Conservation (phyloP, 768 basidiomycete species). For the Panellus pusillus region DNA sequence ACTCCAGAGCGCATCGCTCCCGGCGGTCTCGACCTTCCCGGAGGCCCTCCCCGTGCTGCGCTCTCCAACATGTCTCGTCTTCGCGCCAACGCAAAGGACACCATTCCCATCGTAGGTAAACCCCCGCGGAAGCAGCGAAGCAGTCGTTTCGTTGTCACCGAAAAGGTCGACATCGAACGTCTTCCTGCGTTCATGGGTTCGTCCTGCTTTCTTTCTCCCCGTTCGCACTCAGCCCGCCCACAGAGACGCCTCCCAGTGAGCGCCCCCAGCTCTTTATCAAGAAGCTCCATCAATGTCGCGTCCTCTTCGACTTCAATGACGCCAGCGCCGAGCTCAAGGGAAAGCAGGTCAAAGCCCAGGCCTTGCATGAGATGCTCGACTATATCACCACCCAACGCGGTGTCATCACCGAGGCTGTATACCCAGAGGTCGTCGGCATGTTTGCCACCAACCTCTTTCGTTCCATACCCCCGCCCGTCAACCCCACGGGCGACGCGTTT, state of each 20-base stretch:
- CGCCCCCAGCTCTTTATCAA: constrained; percentile 89
- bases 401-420: constrained; percentile 95
- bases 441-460: constrained; percentile 98
- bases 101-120: constrained; percentile 94
- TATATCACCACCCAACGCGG: constrained; percentile 97
- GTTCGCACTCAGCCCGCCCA: constrained; percentile 13
- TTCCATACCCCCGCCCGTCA: constrained; percentile 98
- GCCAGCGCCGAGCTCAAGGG: constrained; percentile 93
- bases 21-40: constrained; percentile 43
- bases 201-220: constrained; percentile 27
- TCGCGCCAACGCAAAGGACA: constrained; percentile 87
- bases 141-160: constrained; percentile 93
- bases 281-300: constrained; percentile 95
- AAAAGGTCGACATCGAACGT: constrained; percentile 94
- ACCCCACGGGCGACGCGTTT: constrained; percentile 97
- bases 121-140: constrained; percentile 97
- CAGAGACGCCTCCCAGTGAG: constrained; percentile 88
- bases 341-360: constrained; percentile 98
- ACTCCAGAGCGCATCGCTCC: constrained; percentile 50
- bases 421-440: constrained; percentile 99
- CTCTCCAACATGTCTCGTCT: constrained; percentile 64
- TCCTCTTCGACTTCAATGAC: constrained; percentile 98
- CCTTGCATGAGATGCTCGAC: constrained; percentile 97
- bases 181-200: constrained; percentile 86
- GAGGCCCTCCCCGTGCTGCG: constrained; percentile 59